Base-by-base conservation (phyloP, 108 stramenopile genomes). In the Thalassiosira profunda region DNA sequence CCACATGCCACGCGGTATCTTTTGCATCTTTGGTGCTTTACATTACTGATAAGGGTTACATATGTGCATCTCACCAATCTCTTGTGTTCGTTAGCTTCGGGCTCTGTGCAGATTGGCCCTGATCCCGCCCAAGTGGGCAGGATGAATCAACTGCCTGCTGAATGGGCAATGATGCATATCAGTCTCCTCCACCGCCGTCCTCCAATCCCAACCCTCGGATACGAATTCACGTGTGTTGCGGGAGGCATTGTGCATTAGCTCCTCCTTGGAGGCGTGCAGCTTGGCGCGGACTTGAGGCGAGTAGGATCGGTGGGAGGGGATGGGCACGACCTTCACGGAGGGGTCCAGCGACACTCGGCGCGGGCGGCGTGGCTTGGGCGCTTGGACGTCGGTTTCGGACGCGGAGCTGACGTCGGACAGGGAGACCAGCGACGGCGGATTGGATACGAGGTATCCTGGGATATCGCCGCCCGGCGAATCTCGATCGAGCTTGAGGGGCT, bases 181-280 rank as follows among this genome's bases (percentile, higher is more conserved):
- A 12, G 78, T 72, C 12, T 81, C 81, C 11, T 81, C 84, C 17
- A 73, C 45, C 14, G 58, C 67, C 14, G 56, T 67, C 12, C 63
- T 47, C 86, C 86, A 87, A 33, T 87, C 84, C 41, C 68, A 83
- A 0, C 67, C 71, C 63, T 87, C 86, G 18, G 79, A 60, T 0
- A 76, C 63, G 36, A 84, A 87, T 64, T 87, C 86, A 12, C 74
- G 24, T 17, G 40, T 51, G 54, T 87, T 87, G 12, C 84, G 73
- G 45, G 60, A 62, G n/a, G 65, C 79, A 44, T 76, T 83, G 8
- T 20, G 37, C 2, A 48, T 15, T 6, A 85, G 42, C 51, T 87
- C 84, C 15, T 66, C 43, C 0, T 45, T 25, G 40, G 54, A 51
- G n/a, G 47, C 38, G 80, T 73, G 85, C 28, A 87, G 36, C n/a